Percentiles rank a stretch among this genome's conserved stretches.
These are phyloP conservation scores for Polyporus arcularius DNA, from an alignment of 768 basidiomycete species.

Conservation along the genomic window DNA sequence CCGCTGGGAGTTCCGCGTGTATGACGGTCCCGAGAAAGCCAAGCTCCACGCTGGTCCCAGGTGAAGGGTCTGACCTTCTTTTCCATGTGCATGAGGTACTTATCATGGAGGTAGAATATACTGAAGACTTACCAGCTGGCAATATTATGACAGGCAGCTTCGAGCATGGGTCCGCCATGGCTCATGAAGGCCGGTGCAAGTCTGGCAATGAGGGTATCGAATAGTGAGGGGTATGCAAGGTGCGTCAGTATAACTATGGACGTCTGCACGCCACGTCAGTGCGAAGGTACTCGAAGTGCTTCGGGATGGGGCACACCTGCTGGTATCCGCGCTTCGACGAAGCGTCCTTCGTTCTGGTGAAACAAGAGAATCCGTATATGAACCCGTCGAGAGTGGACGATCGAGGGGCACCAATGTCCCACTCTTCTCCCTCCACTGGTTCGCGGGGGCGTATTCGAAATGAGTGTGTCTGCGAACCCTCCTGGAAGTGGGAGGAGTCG, in stretches of 20 bases:
- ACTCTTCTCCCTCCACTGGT: conserved; percentile 21
- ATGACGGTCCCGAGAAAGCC: conserved; percentile 83
- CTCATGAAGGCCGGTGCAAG: conserved; percentile 75
- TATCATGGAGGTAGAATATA: too few relatives aligned
- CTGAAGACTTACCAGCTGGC: conserved; percentile 67
- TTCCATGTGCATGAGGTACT: conserved; percentile 32
- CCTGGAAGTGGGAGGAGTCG: conserved; percentile 82
- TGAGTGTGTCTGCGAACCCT: conserved; percentile 82
- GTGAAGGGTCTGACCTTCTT: conserved; percentile 74
- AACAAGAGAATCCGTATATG: conserved; percentile 77
- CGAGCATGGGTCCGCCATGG: conserved; percentile 80
- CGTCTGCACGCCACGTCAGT: conserved; percentile 42
- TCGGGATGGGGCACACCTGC: conserved; percentile 47
- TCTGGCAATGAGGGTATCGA: conserved; percentile 61
- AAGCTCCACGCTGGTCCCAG: conserved; percentile 70
- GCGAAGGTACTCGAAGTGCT: too few relatives aligned
- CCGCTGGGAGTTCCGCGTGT: conserved; percentile 69
- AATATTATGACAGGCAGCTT: conserved; percentile 84
- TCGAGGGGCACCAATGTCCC: conserved; percentile 21
- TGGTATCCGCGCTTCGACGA: conserved; percentile 76
- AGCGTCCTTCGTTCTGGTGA: conserved; percentile 67
- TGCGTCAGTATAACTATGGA: conserved; percentile 83
- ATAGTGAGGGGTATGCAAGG: conserved; percentile 81
- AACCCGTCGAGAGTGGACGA: conserved; percentile 59
- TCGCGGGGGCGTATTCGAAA: conserved; percentile 71